phyloP scores from a whole-genome alignment of 257 asterid species.

The Solanum sejunctum region DNA sequence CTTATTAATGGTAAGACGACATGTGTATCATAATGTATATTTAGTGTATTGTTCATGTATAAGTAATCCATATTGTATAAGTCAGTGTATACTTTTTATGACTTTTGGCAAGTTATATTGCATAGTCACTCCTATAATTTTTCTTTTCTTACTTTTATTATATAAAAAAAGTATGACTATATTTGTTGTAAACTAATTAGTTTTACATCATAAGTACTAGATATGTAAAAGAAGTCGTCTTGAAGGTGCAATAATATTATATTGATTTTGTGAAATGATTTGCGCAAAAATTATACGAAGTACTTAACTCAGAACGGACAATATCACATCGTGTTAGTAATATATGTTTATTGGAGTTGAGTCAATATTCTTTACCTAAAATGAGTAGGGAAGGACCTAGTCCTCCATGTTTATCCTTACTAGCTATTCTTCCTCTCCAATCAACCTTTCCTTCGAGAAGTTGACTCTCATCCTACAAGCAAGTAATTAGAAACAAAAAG shows the following conservation, averaged over 20 bases:
- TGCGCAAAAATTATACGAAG: background rate
- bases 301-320: background rate
- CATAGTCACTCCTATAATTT: no score
- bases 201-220: background rate
- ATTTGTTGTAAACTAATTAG: no score
- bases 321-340: background rate
- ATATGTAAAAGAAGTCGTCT: background rate
- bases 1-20: background rate
- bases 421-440: constrained; percentile 55
- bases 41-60: no score
- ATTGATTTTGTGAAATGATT: background rate
- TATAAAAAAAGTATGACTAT: no score
- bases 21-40: background rate
- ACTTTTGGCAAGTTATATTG: no score
- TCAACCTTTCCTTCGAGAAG: constrained; percentile 59
- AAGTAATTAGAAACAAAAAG: background rate
- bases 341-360: background rate
- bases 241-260: background rate
- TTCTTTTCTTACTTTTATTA: no score
- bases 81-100: no score
- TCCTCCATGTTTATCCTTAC: constrained; percentile 54
- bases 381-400: constrained; percentile 23
- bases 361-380: constrained; percentile 21
- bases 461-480: constrained; percentile 27
- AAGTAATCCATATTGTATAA: no score